These are phyloP conservation scores for Chaetomium globosum DNA, from an alignment of 2,329 filamentous ascomycete species.

Conservation along the genomic window DNA sequence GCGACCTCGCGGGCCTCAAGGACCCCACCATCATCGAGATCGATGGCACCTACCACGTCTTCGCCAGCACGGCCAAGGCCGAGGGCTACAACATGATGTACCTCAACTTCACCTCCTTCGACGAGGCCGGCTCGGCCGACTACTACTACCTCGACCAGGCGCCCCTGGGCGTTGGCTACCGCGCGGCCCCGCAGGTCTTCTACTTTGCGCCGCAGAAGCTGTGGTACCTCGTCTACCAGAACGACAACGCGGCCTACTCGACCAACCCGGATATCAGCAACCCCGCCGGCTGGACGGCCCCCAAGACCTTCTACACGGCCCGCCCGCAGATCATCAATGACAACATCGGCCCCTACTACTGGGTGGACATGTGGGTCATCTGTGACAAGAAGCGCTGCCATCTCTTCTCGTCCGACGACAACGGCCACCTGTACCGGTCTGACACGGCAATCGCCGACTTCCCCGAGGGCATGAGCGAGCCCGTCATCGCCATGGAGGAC, in stretches of 20 bases:
- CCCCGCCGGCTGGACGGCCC: slow-evolving; percentile 45
- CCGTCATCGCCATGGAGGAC: slow-evolving; percentile 42
- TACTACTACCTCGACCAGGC: slow-evolving; percentile 47
- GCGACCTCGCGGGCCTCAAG: slow-evolving; percentile 34
- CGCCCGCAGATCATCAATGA: slow-evolving; percentile 41
- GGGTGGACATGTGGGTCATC: slow-evolving; percentile 50
- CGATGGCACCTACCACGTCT: slow-evolving; percentile 45
- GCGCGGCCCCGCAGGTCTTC: slow-evolving; percentile 47
- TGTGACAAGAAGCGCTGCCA: slow-evolving; percentile 45
- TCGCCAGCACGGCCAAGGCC: slow-evolving; percentile 44
- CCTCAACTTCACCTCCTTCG: slow-evolving; percentile 46
- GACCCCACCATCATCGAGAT: slow-evolving; percentile 35
- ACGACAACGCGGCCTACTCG: slow-evolving; percentile 48
- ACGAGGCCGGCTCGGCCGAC: slow-evolving; percentile 39
- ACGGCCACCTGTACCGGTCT: slow-evolving; percentile 47
- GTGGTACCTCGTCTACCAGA: slow-evolving; percentile 49
- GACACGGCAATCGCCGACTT: slow-evolving; percentile 42
- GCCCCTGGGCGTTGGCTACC: slow-evolving; percentile 45
- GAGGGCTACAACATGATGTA: slow-evolving; percentile 47
- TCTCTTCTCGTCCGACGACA: slow-evolving; percentile 48
- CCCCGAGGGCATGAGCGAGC: slow-evolving; percentile 43
- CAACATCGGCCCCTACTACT: slow-evolving; percentile 44
- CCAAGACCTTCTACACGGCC: slow-evolving; percentile 42
- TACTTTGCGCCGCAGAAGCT: slow-evolving; percentile 47
- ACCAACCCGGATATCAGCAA: slow-evolving; percentile 47